Conservation (phyloP, 2,329 filamentous ascomycete species). For the Fusarium anguioides region DNA sequence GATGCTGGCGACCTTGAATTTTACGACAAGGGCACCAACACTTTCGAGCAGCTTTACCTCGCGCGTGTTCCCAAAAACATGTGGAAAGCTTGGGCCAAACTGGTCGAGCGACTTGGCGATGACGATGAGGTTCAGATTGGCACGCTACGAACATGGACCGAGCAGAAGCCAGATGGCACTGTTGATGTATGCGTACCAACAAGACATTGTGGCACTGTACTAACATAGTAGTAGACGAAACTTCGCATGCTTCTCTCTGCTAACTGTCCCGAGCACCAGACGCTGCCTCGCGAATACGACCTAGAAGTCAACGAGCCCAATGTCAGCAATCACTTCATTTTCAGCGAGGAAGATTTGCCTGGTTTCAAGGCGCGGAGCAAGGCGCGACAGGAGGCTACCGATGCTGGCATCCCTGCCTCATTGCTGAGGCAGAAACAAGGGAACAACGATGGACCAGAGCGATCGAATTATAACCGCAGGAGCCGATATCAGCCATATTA, state of each 20-base stretch:
- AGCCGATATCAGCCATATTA: constrained; percentile 69
- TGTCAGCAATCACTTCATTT: constrained; percentile 90
- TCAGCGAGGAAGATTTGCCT: constrained; percentile 92
- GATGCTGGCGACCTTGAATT: constrained; percentile 69
- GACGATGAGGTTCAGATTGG: constrained; percentile 86
- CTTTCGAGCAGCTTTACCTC: constrained; percentile 70
- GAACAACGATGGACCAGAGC: constrained; percentile 51
- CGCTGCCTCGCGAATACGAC: constrained; percentile 89
- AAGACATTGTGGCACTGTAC: not conserved
- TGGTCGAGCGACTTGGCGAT: constrained; percentile 71
- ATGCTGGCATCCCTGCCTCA: constrained; percentile 68
- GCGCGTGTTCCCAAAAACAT: constrained; percentile 82
- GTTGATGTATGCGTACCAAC: constrained; percentile 51
- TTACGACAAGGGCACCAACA: constrained; percentile 57
- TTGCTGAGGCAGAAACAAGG: constrained; percentile 58
- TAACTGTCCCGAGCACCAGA: constrained; percentile 73
- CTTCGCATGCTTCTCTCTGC: constrained; percentile 74
- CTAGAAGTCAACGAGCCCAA: constrained; percentile 72
- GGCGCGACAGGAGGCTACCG: constrained; percentile 65
- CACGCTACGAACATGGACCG: constrained; percentile 72
- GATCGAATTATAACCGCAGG: constrained; percentile 58
- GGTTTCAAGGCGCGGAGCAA: constrained; percentile 60
- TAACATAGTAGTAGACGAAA: constrained; percentile 48
- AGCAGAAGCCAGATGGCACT: constrained; percentile 64
- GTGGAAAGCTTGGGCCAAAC: constrained; percentile 78